A percentile compares a stretch with the other conserved stretches of the same genome.
Evolutionary conservation across 2,329 filamentous ascomycete species (phyloP).

Genomic region (Diplocarpon rosae): DNA sequence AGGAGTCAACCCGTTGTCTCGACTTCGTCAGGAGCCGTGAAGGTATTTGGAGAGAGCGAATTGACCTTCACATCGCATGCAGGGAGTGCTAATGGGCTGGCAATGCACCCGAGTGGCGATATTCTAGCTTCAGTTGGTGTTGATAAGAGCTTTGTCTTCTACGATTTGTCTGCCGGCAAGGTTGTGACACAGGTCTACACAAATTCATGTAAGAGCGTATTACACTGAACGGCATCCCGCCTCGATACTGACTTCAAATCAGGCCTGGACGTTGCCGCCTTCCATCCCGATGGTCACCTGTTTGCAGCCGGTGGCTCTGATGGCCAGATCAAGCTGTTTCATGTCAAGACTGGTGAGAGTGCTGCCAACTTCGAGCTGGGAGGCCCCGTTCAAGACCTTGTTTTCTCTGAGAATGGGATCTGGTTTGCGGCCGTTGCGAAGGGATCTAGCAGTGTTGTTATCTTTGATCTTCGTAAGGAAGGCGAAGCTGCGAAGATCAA

Average conservation of each 20-base stretch:
- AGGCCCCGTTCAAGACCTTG: constrained; percentile 61
- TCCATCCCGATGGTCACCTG: constrained; percentile 95
- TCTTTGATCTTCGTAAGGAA: constrained; percentile 90
- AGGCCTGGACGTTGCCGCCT: constrained; percentile 55
- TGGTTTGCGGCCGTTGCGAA: constrained; percentile 82
- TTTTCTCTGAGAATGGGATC: constrained; percentile 93
- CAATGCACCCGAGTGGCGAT: constrained; percentile 71
- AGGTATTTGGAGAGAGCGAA: constrained; percentile 63
- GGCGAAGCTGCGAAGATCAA: constrained; percentile 72
- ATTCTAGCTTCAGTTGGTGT: constrained; percentile 78
- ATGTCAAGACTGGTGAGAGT: constrained; percentile 67
- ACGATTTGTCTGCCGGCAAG: constrained; percentile 60
- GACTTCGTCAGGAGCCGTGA: constrained; percentile 46
- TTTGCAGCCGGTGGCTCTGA: constrained; percentile 72
- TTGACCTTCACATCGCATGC: constrained; percentile 68
- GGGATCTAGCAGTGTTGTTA: constrained; percentile 65
- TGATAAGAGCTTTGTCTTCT: constrained; percentile 88
- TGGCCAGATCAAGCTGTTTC: constrained; percentile 79
- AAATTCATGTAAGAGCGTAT: constrained; percentile 57
- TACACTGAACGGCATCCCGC: neutral
- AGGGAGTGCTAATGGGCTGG: constrained; percentile 65
- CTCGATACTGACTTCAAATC: constrained; percentile 6
- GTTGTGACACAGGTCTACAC: constrained; percentile 70
- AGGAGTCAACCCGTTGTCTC: constrained; percentile 24
- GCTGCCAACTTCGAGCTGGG: constrained; percentile 63